phyloP scores from a whole-genome alignment of 1,139 yeast species.

The Magnusiomyces clavatus region DNA sequence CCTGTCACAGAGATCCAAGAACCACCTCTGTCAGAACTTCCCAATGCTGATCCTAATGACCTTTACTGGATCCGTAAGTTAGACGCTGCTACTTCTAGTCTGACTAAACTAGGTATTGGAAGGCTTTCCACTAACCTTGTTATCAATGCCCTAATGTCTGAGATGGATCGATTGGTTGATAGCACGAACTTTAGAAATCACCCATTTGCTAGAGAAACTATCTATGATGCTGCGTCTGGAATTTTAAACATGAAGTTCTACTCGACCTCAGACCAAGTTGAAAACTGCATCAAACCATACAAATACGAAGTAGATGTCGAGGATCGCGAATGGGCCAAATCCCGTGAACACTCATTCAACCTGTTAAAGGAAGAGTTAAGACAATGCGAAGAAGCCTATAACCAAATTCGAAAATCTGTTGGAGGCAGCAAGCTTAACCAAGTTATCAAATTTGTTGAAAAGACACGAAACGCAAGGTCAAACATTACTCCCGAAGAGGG shows the following conservation, averaged over 20 bases:
- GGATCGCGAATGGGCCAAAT: constrained; percentile 83
- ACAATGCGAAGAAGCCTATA: constrained; percentile 67
- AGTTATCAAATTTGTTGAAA: constrained; percentile 63
- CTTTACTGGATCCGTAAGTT: constrained; percentile 82
- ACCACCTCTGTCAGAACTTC: constrained; percentile 49
- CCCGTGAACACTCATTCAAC: constrained; percentile 69
- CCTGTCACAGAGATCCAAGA: constrained; percentile 25
- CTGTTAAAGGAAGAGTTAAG: constrained; percentile 75
- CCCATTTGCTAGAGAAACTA: constrained; percentile 74
- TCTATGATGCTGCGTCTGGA: constrained; percentile 74
- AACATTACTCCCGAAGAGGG: constrained; percentile 25
- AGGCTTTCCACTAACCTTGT: constrained; percentile 77
- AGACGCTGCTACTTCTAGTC: constrained; percentile 71
- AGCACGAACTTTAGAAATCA: constrained; percentile 73
- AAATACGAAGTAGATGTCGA: constrained; percentile 96
- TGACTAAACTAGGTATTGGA: constrained; percentile 92
- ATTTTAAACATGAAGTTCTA: constrained; percentile 74
- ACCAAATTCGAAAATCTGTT: constrained; percentile 56
- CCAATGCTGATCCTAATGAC: constrained; percentile 53
- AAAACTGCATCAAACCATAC: constrained; percentile 94
- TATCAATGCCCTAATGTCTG: constrained; percentile 70
- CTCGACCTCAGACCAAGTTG: constrained; percentile 96
- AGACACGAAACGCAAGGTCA: constrained; percentile 32
- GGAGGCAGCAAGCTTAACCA: constrained; percentile 81
- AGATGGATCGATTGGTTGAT: constrained; percentile 64